Evolutionary conservation across 1,284 basidiomycete species (phyloP).

Genomic region (Ustilago trichophora): DNA sequence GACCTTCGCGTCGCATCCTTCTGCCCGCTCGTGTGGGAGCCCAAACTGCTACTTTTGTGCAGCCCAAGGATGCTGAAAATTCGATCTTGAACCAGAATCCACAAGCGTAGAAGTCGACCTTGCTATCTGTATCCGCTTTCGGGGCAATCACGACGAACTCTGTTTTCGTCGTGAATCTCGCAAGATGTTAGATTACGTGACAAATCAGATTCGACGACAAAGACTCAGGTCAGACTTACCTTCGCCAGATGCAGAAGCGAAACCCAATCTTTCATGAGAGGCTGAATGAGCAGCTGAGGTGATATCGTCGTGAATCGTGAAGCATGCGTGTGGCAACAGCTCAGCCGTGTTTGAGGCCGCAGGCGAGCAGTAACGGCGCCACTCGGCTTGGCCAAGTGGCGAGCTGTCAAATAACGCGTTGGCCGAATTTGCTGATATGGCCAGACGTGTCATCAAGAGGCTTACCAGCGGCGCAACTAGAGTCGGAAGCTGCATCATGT

Average conservation of each 20-base stretch:
- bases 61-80: conserved; percentile 7
- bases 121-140: conserved; percentile 2
- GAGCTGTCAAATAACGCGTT: conserved; percentile 15
- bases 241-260: conserved; percentile 20
- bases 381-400: conserved; percentile 14
- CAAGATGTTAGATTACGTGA: neutral
- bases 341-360: neutral
- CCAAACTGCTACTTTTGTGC: conserved; percentile 10
- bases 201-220: too few species aligned
- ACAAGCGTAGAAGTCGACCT: conserved; percentile 19
- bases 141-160: conserved; percentile 28
- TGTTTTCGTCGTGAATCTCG: too few species aligned
- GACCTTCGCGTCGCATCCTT: neutral
- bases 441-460: neutral
- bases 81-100: conserved; percentile 14
- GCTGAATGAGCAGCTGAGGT: conserved; percentile 8
- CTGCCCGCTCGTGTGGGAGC: conserved; percentile 3
- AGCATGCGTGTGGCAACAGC: conserved; percentile 15
- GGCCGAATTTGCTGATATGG: neutral
- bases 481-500: neutral
- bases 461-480: neutral
- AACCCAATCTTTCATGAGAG: conserved; percentile 10
- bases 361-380: conserved; percentile 8
- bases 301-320: conserved; percentile 21
- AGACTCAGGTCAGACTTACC: conserved; percentile 4